Base-by-base conservation (phyloP, 306 rosid genomes). In the Trichosanthes truncata region DNA sequence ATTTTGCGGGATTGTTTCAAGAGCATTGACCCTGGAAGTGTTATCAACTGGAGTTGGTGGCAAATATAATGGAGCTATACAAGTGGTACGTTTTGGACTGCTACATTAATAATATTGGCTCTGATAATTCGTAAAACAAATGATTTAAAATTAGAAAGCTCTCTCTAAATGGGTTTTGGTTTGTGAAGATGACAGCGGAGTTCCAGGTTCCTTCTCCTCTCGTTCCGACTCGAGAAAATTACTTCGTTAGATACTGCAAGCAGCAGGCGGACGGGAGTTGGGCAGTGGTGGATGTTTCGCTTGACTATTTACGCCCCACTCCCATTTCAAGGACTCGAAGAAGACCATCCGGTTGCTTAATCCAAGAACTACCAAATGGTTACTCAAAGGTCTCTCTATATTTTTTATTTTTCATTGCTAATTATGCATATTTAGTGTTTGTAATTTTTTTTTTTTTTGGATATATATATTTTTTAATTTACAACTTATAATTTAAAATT, bases 321-420 rank as follows among this genome's bases (percentile, higher is more conserved):
- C 82, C 85, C 11, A 17, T 79, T 8, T 53, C 87, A 18, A 78
- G 66, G 52, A 74, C 75, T 79, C 83, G 84, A 82, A 86, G 97
- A 88, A 85, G 92, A 81, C 97, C 97, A 13, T 91, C 98, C 25
- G 98, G 98, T 40, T 93, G 97, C 85, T 11, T 93, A n/a, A 89
- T 93, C 80, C 90, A 90, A 86, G 88, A 87, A 84, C 40, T 90
- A 69, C 90, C 89, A 4, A 84, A 88, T 83, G 97, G 93, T 5
- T 90, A 53, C 83, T 89, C 97, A 14, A 88, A 91, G 92, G 98
- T 87, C 36, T 43, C 14, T 43, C 12, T 43, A 10, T 43, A 1
- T 43, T 7, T 7, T 11, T 41, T 43, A 8, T 9, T 43, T 43
- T 43, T 43, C 48, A 43, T 43, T 0, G 0, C 11, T 7, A 10